A percentile compares a stretch with the other conserved stretches of the same genome.
These are phyloP conservation scores for Rhodosporidiobolus odoratus DNA, from an alignment of 768 basidiomycete species.

Conservation along the genomic window DNA sequence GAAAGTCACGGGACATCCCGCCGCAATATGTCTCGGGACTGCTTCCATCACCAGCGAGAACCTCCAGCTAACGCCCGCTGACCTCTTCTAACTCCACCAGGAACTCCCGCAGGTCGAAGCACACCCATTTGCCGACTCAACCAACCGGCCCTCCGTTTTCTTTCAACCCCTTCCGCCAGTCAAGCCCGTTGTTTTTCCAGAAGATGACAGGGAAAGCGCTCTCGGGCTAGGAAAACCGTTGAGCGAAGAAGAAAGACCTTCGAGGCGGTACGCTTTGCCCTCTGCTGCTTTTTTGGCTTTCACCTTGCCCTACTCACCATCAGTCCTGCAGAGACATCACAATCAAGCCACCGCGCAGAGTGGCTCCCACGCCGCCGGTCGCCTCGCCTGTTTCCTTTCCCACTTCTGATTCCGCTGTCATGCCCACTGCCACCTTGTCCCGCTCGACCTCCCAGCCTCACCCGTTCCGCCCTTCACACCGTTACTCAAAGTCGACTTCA, in stretches of 20 bases:
- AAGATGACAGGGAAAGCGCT: neutral
- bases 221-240: slow-evolving; percentile 2
- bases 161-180: neutral
- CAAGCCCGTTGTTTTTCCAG: too few relatives aligned
- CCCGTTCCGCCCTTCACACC: neutral
- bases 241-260: neutral
- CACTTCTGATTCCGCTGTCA: neutral
- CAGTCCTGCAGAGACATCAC: slow-evolving; percentile 11
- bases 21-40: too few relatives aligned
- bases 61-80: too few relatives aligned
- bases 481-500: neutral
- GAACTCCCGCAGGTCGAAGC: too few relatives aligned
- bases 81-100: too few relatives aligned
- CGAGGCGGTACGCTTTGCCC: neutral
- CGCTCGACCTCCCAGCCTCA: neutral
- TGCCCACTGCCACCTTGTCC: neutral
- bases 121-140: neutral
- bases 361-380: slow-evolving; percentile 10
- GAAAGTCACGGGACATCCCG: too few relatives aligned
- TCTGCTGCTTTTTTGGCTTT: neutral
- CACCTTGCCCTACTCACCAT: neutral
- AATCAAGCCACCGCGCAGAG: neutral
- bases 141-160: neutral
- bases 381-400: slow-evolving; percentile 1
- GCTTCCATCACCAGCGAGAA: too few relatives aligned